Evolutionary conservation across 2,329 filamentous ascomycete species (phyloP).

Genomic region (Colletotrichum australisinense): DNA sequence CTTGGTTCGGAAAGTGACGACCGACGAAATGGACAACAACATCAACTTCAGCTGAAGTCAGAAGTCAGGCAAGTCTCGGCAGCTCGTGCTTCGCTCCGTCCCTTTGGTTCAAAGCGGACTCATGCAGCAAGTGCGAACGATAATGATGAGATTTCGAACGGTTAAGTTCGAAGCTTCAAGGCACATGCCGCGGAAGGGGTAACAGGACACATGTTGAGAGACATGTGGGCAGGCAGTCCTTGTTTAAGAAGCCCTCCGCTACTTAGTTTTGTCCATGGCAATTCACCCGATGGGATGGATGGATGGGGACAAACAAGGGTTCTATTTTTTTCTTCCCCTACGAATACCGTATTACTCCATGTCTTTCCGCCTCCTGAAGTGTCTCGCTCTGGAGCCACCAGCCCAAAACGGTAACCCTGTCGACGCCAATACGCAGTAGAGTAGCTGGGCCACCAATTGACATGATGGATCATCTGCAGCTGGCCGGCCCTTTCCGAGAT

Average conservation of each 20-base stretch:
- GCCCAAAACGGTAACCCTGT: neutral
- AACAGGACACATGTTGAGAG: conserved; percentile 11
- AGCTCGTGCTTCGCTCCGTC: conserved; percentile 16
- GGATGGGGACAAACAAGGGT: conserved; percentile 2
- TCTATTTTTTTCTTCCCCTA: too few species aligned
- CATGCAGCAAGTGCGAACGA: neutral
- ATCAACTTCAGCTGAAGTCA: conserved; percentile 8
- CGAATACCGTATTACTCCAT: neutral
- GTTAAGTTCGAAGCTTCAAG: neutral
- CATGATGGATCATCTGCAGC: neutral
- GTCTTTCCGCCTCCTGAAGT: neutral
- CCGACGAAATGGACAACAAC: neutral
- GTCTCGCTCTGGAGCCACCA: conserved; percentile 9
- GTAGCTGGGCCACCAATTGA: neutral
- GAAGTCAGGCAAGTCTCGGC: conserved; percentile 12
- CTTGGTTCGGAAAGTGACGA: neutral
- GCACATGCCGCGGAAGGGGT: neutral
- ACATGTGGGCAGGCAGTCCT: neutral
- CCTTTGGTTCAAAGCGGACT: neutral
- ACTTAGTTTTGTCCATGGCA: neutral
- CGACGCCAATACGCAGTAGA: neutral
- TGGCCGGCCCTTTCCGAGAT: neutral
- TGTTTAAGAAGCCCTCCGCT: neutral
- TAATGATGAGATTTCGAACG: neutral
- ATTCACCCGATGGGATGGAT: neutral